These are phyloP conservation scores for Alternaria triticina DNA, from an alignment of 2,329 filamentous ascomycete genomes.

Conservation along the genomic window DNA sequence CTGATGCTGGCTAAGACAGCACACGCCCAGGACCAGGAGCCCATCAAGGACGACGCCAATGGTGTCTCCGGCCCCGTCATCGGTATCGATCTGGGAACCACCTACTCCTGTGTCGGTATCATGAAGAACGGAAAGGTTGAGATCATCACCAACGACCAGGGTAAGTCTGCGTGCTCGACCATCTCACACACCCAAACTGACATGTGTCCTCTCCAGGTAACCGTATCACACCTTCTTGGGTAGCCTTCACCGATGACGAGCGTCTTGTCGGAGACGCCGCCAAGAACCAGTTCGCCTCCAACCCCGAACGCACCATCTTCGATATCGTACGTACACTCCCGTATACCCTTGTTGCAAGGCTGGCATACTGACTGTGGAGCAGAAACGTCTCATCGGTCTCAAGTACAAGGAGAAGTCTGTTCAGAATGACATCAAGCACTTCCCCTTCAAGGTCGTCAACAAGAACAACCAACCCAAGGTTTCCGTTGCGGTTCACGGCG, in stretches of 20 bases:
- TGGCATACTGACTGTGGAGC: slow-evolving; percentile 37
- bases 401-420: slow-evolving; percentile 69
- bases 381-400: slow-evolving; percentile 60
- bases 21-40: slow-evolving; percentile 73
- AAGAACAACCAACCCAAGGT: slow-evolving; percentile 91
- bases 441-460: slow-evolving; percentile 92
- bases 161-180: slow-evolving; percentile 24
- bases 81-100: slow-evolving; percentile 93
- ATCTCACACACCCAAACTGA: slow-evolving; percentile 20
- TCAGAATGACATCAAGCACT: slow-evolving; percentile 95
- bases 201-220: slow-evolving; percentile 42
- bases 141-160: slow-evolving; percentile 54
- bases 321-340: slow-evolving; percentile 43
- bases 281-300: slow-evolving; percentile 56
- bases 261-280: slow-evolving; percentile 91
- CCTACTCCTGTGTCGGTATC: slow-evolving; percentile 92
- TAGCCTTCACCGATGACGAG: slow-evolving; percentile 96
- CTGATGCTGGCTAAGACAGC: slow-evolving; percentile 81
- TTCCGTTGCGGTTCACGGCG: slow-evolving; percentile 71
- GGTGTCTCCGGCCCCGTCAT: slow-evolving; percentile 57
- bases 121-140: slow-evolving; percentile 54
- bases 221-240: slow-evolving; percentile 70
- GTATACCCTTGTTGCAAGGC: background rate
- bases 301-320: slow-evolving; percentile 58
- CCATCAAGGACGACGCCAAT: slow-evolving; percentile 65